Percentiles rank a stretch among this genome's conserved stretches.
phyloP scores from a whole-genome alignment of 75 land plant genomes.

The Cupressus sempervirens region DNA sequence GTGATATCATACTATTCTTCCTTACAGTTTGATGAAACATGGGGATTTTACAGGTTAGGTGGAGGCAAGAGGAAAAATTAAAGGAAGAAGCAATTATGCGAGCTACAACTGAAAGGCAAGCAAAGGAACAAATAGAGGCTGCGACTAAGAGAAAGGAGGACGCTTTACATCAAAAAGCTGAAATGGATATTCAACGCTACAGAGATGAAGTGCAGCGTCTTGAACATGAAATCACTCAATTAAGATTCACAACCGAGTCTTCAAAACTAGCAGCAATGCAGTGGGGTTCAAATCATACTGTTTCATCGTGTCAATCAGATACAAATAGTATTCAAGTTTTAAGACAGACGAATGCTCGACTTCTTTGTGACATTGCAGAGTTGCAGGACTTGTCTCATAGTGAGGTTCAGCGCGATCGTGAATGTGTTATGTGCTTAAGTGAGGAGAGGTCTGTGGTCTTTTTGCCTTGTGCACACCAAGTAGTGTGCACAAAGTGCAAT shows the following conservation, averaged over 20 bases:
- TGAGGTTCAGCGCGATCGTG: constrained; percentile 72
- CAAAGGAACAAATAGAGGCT: constrained; percentile 66
- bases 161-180: constrained; percentile 47
- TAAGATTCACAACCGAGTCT: constrained; percentile 59
- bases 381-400: constrained; percentile 33
- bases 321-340: constrained; percentile 6
- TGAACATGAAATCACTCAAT: constrained; percentile 54
- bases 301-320: constrained; percentile 21
- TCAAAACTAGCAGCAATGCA: constrained; percentile 60
- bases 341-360: constrained; percentile 19
- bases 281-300: constrained; percentile 41
- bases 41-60: constrained; percentile 48
- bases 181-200: constrained; percentile 48
- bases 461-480: constrained; percentile 95
- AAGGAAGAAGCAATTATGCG: constrained; percentile 58
- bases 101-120: constrained; percentile 51
- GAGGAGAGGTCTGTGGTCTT: constrained; percentile 98
- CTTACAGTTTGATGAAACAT: background rate
- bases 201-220: constrained; percentile 64
- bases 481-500: constrained; percentile 81
- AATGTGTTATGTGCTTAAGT: constrained; percentile 95
- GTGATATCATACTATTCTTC: background rate
- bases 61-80: constrained; percentile 70
- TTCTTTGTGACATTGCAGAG: constrained; percentile 27
- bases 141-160: constrained; percentile 64